Conservation (phyloP, 306 rosid species). For the Fagus crenata region DNA sequence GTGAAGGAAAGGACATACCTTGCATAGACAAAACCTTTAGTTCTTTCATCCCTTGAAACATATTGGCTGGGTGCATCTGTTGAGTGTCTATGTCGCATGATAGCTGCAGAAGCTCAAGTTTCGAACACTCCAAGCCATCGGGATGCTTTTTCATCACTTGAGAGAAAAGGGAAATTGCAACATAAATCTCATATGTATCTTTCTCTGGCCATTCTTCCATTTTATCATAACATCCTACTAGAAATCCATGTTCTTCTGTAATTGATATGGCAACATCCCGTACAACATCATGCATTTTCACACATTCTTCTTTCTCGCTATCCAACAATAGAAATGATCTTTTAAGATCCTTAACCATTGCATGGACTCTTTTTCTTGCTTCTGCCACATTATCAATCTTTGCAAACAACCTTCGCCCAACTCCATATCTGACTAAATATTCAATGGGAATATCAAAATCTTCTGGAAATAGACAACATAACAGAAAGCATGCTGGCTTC, state of each 20-base stretch:
- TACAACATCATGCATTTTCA: neutral
- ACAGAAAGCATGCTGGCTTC: slow-evolving; percentile 23
- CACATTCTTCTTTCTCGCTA: too few relatives aligned
- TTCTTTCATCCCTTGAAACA: neutral
- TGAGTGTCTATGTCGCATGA: neutral
- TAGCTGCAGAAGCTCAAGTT: neutral
- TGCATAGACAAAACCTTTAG: neutral
- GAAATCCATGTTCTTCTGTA: neutral
- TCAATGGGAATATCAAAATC: slow-evolving; percentile 24
- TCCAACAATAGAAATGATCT: slow-evolving; percentile 21
- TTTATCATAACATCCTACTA: neutral
- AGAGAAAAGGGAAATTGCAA: neutral
- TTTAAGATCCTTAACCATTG: slow-evolving; percentile 23
- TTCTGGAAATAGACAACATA: slow-evolving; percentile 32
- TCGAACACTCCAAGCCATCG: neutral
- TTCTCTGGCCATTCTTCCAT: neutral
- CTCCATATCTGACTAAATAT: slow-evolving; percentile 9
- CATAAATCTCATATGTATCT: neutral
- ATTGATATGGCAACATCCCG: neutral
- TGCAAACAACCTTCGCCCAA: slow-evolving; percentile 25
- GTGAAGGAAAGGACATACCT: neutral
- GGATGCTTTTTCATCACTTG: neutral
- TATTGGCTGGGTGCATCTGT: neutral
- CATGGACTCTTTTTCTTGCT: slow-evolving; percentile 24
- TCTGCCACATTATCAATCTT: neutral